Evolutionary conservation across 805 yeast species (phyloP).

Genomic region (Aciculoconidium aculeatum): DNA sequence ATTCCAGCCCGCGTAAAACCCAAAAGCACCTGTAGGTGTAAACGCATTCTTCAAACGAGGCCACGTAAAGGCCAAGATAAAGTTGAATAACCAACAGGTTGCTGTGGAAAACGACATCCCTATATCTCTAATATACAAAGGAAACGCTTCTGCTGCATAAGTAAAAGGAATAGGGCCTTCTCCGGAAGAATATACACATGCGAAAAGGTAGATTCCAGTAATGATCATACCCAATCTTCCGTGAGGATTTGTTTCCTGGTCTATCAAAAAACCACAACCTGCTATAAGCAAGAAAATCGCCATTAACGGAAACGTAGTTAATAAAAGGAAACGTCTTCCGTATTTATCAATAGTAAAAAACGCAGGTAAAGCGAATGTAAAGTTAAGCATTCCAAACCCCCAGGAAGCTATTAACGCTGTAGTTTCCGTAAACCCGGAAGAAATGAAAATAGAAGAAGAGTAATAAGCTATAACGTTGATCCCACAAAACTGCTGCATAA

Average conservation of each 20-base stretch:
- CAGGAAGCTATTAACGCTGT: slow-evolving; percentile 72
- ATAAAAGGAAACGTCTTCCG: slow-evolving; percentile 62
- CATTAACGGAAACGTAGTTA: slow-evolving; percentile 61
- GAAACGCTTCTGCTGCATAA: slow-evolving; percentile 80
- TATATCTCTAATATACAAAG: slow-evolving; percentile 70
- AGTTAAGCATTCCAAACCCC: slow-evolving; percentile 82
- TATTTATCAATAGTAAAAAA: slow-evolving; percentile 71
- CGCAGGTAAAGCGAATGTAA: slow-evolving; percentile 78
- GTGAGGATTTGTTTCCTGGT: slow-evolving; percentile 31
- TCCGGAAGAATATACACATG: slow-evolving; percentile 73
- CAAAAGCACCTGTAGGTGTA: slow-evolving; percentile 80
- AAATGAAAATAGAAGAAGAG: slow-evolving; percentile 67
- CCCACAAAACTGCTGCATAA: slow-evolving; percentile 90
- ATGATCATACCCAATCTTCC: slow-evolving; percentile 65
- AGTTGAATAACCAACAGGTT: slow-evolving; percentile 70
- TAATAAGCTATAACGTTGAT: slow-evolving; percentile 84
- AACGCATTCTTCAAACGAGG: slow-evolving; percentile 63
- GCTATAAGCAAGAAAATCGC: slow-evolving; percentile 52
- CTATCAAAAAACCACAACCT: slow-evolving; percentile 70
- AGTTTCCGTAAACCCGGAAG: slow-evolving; percentile 57
- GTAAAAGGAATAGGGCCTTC: slow-evolving; percentile 91
- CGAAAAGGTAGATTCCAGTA: slow-evolving; percentile 67
- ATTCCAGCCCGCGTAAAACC: slow-evolving; percentile 87
- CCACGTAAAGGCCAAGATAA: slow-evolving; percentile 70
- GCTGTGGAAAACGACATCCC: slow-evolving; percentile 80